These are phyloP conservation scores for Acarospora socialis DNA, from an alignment of 2,329 filamentous ascomycete genomes.

Conservation along the genomic window DNA sequence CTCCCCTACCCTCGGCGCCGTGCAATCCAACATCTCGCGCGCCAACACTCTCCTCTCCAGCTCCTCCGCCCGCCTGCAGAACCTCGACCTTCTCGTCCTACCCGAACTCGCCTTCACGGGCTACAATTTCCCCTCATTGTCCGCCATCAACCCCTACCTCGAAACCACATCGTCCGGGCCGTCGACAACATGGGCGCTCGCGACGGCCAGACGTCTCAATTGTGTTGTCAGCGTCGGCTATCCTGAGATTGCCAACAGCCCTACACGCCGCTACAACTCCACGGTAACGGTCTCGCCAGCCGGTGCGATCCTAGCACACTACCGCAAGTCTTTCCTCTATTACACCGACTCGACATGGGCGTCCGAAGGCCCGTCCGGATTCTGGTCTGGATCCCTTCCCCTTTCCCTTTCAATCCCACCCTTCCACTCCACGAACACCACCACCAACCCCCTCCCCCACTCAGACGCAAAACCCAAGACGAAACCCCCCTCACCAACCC, in stretches of 20 bases:
- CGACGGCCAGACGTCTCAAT: conserved; percentile 37
- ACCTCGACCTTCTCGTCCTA: conserved; percentile 44
- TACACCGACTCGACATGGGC: conserved; percentile 55
- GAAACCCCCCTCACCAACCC: conserved; percentile 1
- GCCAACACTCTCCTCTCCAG: conserved; percentile 29
- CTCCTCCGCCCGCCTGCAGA: conserved; percentile 17
- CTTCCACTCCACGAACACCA: conserved; percentile 14
- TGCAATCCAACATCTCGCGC: conserved; percentile 30
- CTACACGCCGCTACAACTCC: conserved; percentile 37
- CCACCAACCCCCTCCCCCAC: conserved; percentile 5
- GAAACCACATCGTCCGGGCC: conserved; percentile 43
- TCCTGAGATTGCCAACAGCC: conserved; percentile 33
- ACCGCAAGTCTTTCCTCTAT: conserved; percentile 51
- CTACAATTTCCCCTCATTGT: conserved; percentile 47
- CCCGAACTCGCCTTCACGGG: conserved; percentile 50
- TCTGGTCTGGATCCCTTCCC: conserved; percentile 19
- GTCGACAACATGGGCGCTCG: conserved; percentile 43
- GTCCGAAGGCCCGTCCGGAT: conserved; percentile 30
- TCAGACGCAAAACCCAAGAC: conserved; percentile 1
- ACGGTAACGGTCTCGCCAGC: conserved; percentile 41
- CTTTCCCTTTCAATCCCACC: conserved; percentile 12
- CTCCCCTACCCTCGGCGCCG: conserved; percentile 28
- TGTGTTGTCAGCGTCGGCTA: conserved; percentile 53
- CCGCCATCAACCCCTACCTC: conserved; percentile 43
- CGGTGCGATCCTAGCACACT: conserved; percentile 42